Base-by-base conservation (phyloP, 768 basidiomycete genomes). In the Termitomyces sp. region DNA sequence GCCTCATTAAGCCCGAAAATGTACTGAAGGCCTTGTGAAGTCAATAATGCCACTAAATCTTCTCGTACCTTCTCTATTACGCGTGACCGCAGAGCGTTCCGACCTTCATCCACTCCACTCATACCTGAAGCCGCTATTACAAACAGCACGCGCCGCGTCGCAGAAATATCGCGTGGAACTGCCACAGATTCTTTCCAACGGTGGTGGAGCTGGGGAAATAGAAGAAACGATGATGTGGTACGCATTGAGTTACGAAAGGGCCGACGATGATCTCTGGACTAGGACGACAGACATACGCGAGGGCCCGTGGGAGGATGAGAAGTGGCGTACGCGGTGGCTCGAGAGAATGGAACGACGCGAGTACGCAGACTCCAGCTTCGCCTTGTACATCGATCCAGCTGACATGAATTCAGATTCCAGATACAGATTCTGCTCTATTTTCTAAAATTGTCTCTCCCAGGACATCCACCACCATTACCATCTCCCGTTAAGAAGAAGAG, bases 191-290 rank as follows among this genome's bases (percentile, higher is more conserved):
- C 77, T 92, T 3, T 70, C 71, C 0, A 78, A 85, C 48, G 82
- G 80, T 0, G 85, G 82, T 10, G 87, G 84, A 1, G 82, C 77
- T 2, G 87, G 82, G 2, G 84, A 84, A 61, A 73, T 79, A 36
- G 89, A 91, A 61, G 89, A 90, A 59, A 78, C 76, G 0, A 85
- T 89, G 78, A 88, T 91, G 84, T 91, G 88, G 88, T 91, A 82
- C 59, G 79, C 83, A 0, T 72, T 88, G 43, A 78, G 78, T 58
- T 79, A 87, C 67, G 89, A 89, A 69, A 85, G 81, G 66, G 72
- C 69, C 32, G 70, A 73, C 43, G 67, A 67, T 30, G 68, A 75
- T 9, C 74, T 50, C 64, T 69, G 43, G 68, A 67, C 23, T 60
- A 57, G 47, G 65, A 58, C 65, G 52, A 61, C 64, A 62, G 64